Percentiles rank a stretch among this genome's conserved stretches.
Evolutionary conservation across 345 rosid genomes (phyloP).

Genomic region (Trapa incisa): DNA sequence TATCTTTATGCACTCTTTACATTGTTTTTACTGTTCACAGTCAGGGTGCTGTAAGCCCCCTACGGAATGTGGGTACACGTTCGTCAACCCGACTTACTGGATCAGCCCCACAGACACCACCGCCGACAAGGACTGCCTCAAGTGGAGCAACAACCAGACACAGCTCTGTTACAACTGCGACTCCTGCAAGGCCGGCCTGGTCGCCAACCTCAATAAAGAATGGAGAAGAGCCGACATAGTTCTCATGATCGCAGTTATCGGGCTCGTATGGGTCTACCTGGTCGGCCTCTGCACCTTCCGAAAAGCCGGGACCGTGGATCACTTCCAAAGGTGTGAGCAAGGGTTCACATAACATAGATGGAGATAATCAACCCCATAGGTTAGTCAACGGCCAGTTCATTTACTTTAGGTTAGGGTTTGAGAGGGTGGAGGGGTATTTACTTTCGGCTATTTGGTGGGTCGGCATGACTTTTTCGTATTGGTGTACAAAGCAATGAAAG

Average conservation of each 20-base stretch:
- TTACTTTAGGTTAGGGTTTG: not conserved
- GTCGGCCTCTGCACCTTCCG: constrained; percentile 71
- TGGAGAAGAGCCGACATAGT: constrained; percentile 64
- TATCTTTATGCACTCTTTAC: not conserved
- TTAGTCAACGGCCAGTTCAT: too few relatives aligned
- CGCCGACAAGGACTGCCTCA: constrained; percentile 80
- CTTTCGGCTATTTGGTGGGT: too few relatives aligned
- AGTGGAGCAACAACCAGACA: constrained; percentile 81
- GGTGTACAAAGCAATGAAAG: too few relatives aligned
- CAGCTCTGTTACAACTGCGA: constrained; percentile 64
- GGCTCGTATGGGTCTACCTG: constrained; percentile 44
- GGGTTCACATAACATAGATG: constrained; percentile 38
- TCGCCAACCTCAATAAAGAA: constrained; percentile 54
- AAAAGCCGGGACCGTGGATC: constrained; percentile 68
- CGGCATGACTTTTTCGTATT: too few relatives aligned
- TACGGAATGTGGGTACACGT: constrained; percentile 48
- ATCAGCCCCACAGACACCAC: constrained; percentile 52
- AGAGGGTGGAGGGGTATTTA: too few relatives aligned
- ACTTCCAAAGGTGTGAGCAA: constrained; percentile 65
- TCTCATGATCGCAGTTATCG: constrained; percentile 44
- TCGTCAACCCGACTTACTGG: constrained; percentile 65
- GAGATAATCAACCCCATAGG: too few relatives aligned
- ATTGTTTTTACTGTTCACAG: constrained; percentile 10
- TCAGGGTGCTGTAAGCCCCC: constrained; percentile 81
- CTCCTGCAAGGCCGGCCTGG: constrained; percentile 89